A percentile compares a stretch with the other conserved stretches of the same genome.
phyloP scores from a whole-genome alignment of 2,329 filamentous ascomycete species.

The Colletotrichum simmondsii region DNA sequence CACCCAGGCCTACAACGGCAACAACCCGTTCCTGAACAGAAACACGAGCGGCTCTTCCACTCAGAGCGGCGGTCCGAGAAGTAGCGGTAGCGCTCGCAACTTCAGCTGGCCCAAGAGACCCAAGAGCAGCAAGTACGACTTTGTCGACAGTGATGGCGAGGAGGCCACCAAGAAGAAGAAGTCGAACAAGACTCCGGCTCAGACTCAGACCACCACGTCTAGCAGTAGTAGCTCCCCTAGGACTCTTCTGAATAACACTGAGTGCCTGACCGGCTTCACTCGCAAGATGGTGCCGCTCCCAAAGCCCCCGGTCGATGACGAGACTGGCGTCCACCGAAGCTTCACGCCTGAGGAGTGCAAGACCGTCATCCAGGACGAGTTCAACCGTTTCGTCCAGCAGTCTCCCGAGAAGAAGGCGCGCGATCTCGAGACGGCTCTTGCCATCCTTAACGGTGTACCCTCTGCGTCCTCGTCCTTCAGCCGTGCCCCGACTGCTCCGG shows the following conservation, averaged over 20 bases:
- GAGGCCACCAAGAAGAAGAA: not conserved
- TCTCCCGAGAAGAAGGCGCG: slow-evolving; percentile 25
- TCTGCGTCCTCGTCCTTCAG: not conserved
- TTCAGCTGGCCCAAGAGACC: slow-evolving; percentile 25
- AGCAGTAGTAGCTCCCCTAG: not conserved
- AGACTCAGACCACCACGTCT: not conserved
- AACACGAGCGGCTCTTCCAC: not conserved
- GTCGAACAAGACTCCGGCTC: not conserved
- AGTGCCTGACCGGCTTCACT: not conserved
- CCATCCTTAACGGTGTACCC: not conserved
- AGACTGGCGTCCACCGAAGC: not conserved
- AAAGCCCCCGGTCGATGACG: not conserved
- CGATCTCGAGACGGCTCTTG: not conserved
- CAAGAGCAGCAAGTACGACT: not conserved
- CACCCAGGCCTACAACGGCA: not conserved
- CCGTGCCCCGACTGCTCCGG: too few relatives aligned
- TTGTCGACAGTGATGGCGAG: not conserved
- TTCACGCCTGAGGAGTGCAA: slow-evolving; percentile 19
- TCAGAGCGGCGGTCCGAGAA: not conserved
- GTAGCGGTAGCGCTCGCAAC: slow-evolving; percentile 8
- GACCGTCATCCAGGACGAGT: slow-evolving; percentile 22
- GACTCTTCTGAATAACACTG: not conserved
- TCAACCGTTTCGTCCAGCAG: not conserved
- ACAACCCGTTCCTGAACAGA: not conserved
- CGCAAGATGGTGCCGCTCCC: not conserved